phyloP scores from a whole-genome alignment of 2,329 filamentous ascomycete genomes.

The Alternaria sp. region DNA sequence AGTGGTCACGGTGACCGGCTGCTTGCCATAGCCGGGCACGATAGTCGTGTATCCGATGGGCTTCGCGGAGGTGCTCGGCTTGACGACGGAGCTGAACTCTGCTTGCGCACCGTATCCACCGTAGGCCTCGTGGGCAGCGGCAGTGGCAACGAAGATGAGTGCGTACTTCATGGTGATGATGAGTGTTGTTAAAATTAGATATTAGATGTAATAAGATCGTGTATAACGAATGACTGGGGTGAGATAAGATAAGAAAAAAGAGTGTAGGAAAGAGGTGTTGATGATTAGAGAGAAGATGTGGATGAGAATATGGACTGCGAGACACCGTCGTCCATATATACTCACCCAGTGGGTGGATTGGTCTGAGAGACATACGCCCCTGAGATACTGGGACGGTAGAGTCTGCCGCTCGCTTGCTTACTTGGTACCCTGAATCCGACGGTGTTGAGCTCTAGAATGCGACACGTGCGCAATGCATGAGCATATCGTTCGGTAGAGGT shows the following conservation, averaged over 20 bases:
- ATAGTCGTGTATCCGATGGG: constrained; percentile 37
- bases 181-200: constrained; percentile 17
- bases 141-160: constrained; percentile 33
- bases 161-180: constrained; percentile 30
- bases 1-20: constrained; percentile 37
- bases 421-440: constrained; percentile 3
- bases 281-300: constrained; percentile 25
- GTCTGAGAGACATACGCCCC: constrained; percentile 10
- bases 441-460: constrained; percentile 5
- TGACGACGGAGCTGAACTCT: constrained; percentile 19
- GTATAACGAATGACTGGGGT: constrained; percentile 37
- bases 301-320: constrained; percentile 12
- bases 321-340: constrained; percentile 16
- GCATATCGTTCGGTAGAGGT: neutral
- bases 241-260: constrained; percentile 17
- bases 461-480: constrained; percentile 7
- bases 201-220: constrained; percentile 11
- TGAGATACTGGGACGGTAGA: constrained; percentile 20
- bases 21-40: constrained; percentile 32
- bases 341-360: neutral
- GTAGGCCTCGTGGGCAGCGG: constrained; percentile 31
- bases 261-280: constrained; percentile 21
- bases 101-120: constrained; percentile 13
- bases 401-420: constrained; percentile 12
- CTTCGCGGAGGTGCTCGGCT: constrained; percentile 16